Evolutionary conservation across 345 rosid species (phyloP).

Genomic region (Hirschfeldia incana): DNA sequence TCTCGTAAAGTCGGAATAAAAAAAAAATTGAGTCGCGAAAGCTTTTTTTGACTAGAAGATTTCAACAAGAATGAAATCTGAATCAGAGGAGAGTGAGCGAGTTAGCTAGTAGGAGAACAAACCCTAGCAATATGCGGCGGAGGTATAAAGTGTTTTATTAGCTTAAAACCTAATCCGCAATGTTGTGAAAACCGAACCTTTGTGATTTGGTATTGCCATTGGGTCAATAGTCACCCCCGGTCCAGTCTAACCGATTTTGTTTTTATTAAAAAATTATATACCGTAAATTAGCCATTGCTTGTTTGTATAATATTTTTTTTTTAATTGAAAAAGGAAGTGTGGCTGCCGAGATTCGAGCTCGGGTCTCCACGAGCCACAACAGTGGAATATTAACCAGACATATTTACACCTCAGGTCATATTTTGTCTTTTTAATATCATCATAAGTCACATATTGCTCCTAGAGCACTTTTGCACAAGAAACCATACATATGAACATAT

Average conservation of each 20-base stretch:
- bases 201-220: background rate
- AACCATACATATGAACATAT: too few relatives aligned
- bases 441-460: too few relatives aligned
- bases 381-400: too few relatives aligned
- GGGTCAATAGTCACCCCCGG: background rate
- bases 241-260: background rate
- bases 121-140: background rate
- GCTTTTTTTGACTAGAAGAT: slow-evolving; percentile 7
- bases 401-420: too few relatives aligned
- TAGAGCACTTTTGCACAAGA: too few relatives aligned
- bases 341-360: too few relatives aligned
- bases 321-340: too few relatives aligned
- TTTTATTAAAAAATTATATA: too few relatives aligned
- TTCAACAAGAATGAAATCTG: slow-evolving; percentile 22
- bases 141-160: background rate
- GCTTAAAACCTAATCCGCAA: background rate
- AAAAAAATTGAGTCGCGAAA: background rate
- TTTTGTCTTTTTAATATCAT: too few relatives aligned
- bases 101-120: background rate
- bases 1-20: background rate
- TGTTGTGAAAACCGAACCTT: background rate
- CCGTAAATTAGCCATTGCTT: too few relatives aligned
- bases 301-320: too few relatives aligned
- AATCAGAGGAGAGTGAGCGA: background rate
- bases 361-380: too few relatives aligned